Conservation (phyloP, 1,139 yeast species). For the Oligophagozyma castellii region DNA sequence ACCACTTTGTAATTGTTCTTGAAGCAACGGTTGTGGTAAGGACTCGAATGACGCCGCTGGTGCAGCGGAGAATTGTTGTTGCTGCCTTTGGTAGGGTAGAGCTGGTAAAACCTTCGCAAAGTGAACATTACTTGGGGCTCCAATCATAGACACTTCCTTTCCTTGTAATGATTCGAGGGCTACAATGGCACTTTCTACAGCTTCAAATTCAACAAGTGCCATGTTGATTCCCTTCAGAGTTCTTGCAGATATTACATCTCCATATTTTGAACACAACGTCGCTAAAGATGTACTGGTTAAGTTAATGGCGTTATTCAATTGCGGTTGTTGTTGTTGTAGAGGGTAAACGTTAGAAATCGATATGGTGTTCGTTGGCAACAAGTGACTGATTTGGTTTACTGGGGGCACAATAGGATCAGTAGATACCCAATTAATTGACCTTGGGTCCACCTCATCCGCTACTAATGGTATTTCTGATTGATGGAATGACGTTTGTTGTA, state of each 20-base stretch:
- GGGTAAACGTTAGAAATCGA: constrained; percentile 53
- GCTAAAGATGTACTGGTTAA: constrained; percentile 25
- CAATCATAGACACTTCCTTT: constrained; percentile 61
- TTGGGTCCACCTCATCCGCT: constrained; percentile 42
- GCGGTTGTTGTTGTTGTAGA: constrained; percentile 40
- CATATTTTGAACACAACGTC: constrained; percentile 37
- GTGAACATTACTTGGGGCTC: constrained; percentile 48
- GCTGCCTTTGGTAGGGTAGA: constrained; percentile 18
- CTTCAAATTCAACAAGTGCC: constrained; percentile 64
- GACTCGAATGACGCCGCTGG: constrained; percentile 4
- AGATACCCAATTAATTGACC: constrained; percentile 38
- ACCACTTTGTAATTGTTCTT: constrained; percentile 24
- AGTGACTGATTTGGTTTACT: constrained; percentile 19
- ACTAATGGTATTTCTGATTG: constrained; percentile 27
- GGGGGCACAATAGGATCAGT: constrained; percentile 62
- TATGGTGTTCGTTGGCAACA: constrained; percentile 44
- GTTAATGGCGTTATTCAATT: constrained; percentile 21
- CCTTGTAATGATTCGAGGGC: constrained; percentile 70
- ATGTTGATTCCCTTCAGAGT: constrained; percentile 37
- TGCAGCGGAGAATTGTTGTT: constrained; percentile 5
- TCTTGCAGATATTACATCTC: constrained; percentile 44
- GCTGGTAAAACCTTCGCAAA: constrained; percentile 47
- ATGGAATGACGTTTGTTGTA: constrained; percentile 7
- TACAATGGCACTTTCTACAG: constrained; percentile 60
- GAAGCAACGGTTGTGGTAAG: constrained; percentile 20